phyloP scores from a whole-genome alignment of 345 rosid genomes.

The Moricandia moricandioides region DNA sequence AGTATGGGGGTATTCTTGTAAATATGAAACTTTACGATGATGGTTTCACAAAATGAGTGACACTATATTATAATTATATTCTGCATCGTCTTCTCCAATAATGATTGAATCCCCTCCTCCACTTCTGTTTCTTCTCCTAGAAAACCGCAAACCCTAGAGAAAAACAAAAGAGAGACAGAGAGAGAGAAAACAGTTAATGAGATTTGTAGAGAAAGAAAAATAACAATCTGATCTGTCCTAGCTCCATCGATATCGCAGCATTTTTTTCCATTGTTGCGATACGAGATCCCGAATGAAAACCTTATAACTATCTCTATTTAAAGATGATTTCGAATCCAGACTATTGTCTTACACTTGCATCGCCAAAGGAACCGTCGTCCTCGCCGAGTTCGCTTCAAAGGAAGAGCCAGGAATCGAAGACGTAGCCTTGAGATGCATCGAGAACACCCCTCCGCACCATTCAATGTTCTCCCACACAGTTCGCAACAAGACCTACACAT shows the following conservation, averaged over 20 bases:
- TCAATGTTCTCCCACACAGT: conserved; percentile 69
- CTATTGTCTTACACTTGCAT: conserved; percentile 61
- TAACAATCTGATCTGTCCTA: background rate
- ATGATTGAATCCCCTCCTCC: conserved; percentile 18
- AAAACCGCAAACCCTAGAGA: conserved; percentile 35
- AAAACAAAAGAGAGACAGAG: background rate
- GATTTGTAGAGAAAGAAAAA: background rate
- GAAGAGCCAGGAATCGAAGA: conserved; percentile 57
- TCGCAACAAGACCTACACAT: conserved; percentile 50
- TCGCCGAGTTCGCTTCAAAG: conserved; percentile 56
- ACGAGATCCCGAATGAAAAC: conserved; percentile 19
- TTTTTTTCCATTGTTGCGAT: conserved; percentile 11
- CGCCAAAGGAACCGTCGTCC: conserved; percentile 56
- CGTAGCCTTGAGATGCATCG: conserved; percentile 60
- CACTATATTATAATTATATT: background rate
- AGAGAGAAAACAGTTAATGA: conserved; percentile 1
- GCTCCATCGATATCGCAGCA: conserved; percentile 17
- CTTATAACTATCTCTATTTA: background rate
- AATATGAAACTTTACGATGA: background rate
- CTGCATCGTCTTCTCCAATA: conserved; percentile 23
- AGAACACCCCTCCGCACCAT: conserved; percentile 67
- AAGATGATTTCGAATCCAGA: conserved; percentile 62
- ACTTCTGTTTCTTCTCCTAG: conserved; percentile 24
- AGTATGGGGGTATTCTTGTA: conserved; percentile 9
- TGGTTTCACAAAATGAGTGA: background rate